Evolutionary conservation across 495 filamentous ascomycete species (phyloP), one percentile per base, ranked within the genome.

Genomic region (Parathielavia appendiculata): DNA sequence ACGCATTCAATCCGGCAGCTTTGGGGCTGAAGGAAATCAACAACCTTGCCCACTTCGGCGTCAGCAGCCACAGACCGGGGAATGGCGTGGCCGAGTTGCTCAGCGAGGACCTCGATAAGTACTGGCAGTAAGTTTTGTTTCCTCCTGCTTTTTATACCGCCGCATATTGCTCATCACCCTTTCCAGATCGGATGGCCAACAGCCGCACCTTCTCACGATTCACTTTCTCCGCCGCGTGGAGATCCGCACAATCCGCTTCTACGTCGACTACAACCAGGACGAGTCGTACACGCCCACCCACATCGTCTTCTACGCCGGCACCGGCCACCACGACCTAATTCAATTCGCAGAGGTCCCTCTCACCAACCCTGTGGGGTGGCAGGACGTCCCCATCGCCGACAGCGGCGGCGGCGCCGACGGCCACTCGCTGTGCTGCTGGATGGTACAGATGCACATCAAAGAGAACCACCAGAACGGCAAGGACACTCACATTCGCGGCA

Each of bases 381-480:
- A 92, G 30, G 85, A 95, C 68, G 85, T 97, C 0, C 82, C 85
- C 13, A 79, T 97, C 40, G 78, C 81, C 14, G 85, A 85, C 26
- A 89, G 90, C 3, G 77, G 75, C n/a, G 76, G 78, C n/a, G 79
- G 80, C 1, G 66, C 68, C 1, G 80, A 83, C 26, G 85, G 83
- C 0, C 84, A 84, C 69, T 87, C 90, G 8, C 81, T 97, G 32
- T 83, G 89, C 59, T 89, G 86, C 38, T 95, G 88, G 75, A 81
- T 97, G 45, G 78, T 97, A 13, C 91, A 96, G 70, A 84, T 97
- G 51, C 82, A 83, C 51, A 81, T 98, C 61, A 80, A 90, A 56
- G 95, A 96, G 75, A 98, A 98, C 64, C 93, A 98, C 73, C 93
- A 98, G 77, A 98, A 98, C 71, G 93, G 93, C 55, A 98, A 98